Conservation (phyloP, 169 alveolate genomes). For the Cryptosporidium tyzzeri region DNA sequence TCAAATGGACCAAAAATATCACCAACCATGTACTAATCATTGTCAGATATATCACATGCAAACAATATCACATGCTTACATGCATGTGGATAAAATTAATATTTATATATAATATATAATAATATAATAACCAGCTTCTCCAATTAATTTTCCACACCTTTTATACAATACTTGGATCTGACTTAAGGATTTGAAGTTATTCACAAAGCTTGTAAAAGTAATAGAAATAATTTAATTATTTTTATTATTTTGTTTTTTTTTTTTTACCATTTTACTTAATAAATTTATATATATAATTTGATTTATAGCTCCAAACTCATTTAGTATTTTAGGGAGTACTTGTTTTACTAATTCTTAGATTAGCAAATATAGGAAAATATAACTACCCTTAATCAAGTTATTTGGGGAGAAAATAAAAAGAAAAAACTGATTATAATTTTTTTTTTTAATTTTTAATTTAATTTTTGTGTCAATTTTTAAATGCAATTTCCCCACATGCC, state of each 20-base stretch:
- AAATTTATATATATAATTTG: too few species aligned
- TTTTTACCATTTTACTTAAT: neutral
- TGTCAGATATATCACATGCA: neutral
- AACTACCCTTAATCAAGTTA: neutral
- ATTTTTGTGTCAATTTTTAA: conserved; percentile 20
- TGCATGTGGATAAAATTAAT: neutral
- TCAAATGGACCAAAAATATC: conserved; percentile 54
- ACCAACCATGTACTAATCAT: conserved; percentile 42
- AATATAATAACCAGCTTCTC: neutral
- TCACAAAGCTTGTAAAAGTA: too few species aligned
- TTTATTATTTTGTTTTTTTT: too few species aligned
- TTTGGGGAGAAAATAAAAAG: too few species aligned
- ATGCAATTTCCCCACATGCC: conserved; percentile 73
- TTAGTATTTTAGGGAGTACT: neutral
- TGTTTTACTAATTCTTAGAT: neutral
- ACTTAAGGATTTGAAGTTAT: neutral
- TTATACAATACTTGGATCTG: neutral
- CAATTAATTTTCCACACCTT: neutral
- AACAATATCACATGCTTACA: neutral
- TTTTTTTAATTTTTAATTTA: neutral
- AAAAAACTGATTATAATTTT: neutral
- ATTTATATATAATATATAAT: neutral
- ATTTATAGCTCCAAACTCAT: neutral
- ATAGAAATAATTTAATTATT: too few species aligned
- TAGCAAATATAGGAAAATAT: neutral